Evolutionary conservation across 352 stramenopile genomes (phyloP), one percentile per base, ranked within the genome.

Genomic region (Phytophthora meadii): DNA sequence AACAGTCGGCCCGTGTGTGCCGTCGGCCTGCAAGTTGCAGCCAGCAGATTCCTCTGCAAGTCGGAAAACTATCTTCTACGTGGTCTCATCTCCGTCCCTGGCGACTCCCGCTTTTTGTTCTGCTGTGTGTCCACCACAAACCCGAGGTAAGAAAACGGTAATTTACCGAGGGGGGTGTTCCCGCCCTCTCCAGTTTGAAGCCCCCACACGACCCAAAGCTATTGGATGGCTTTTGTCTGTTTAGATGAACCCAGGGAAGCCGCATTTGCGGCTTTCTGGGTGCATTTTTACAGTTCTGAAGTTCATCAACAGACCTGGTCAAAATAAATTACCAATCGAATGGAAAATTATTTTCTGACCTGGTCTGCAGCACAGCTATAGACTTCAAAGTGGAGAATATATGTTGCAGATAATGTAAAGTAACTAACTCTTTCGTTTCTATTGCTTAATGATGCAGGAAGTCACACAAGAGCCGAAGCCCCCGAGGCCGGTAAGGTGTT

Each of bases 101-200:
- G 11, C 45, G 49, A 53, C 36, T 62, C 28, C 32, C 49, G 27
- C 40, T 17, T 49, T 61, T 46, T 44, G 40, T 49, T 51, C 11
- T 64, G 22, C 27, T 66, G 30, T 74, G 41, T 77, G 58, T 65
- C 22, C 60, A 42, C 50, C 58, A 53, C 61, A 66, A 78, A 30
- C 60, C 19, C 54, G 25, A 83, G 75, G 75, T 83, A 80, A 74
- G 68, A 65, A 72, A 54, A 9, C 27, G 34, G 72, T 79, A 80
- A 61, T 72, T 79, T 78, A 77, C 50, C 28, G 44, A 72, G 47
- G 53, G 62, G 58, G 62, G 40, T 4, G 4, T 55, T 54, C 11
- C 24, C 25, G 27, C 30, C 54, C 25, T 48, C 9, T n/a, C 24
- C 30, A 40, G 19, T 48, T 39, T 24, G 14, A 24, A 3, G 24